Base-by-base conservation (phyloP, 2,329 filamentous ascomycete genomes). In the Aaosphaeria arxii region DNA sequence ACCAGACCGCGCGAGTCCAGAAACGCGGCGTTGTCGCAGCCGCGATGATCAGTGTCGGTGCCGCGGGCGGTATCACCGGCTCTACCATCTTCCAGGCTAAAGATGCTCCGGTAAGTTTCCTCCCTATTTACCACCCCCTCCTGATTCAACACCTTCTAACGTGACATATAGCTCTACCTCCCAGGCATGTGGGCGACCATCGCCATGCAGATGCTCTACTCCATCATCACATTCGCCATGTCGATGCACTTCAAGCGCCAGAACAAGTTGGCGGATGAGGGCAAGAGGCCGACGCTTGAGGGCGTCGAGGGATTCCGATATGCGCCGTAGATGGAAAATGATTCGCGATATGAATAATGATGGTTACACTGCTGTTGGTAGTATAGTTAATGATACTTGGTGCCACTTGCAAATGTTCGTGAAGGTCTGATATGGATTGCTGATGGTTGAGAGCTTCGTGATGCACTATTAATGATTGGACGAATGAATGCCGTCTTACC, bases 1-100 rank as follows among this genome's bases (percentile, higher is more conserved):
- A 66, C 33, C 62, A 68, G 45, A 64, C 63, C 5, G 59, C 64
- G 2, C 56, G 51, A 28, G 49, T 65, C 3, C 58, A 63, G 49
- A 68, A 63, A 47, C 55, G 62, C 29, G 63, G 61, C 5, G 51
- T 67, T 2, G 63, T 67, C 4, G 62, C 63, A 5, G 64, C 64
- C 2, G 59, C 56, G 1, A 63, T 62, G 59, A 62, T 62, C 4
- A 59, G 55, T 7, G 49, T 59, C 2, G 61, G 61, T 29, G 59
- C 58, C 11, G 56, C 55, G 32, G 61, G 61, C 11, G 61, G 61
- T 11, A 57, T 63, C 9, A 61, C 58, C 6, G 60, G 58, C 6
- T 55, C 52, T 43, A 59, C 56, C 5, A 63, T 63, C n/a, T 63
- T 63, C 36, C 54, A 55, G 39, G 51, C 51, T 7, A 56, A 62